Evolutionary conservation across 257 asterid genomes (phyloP), one percentile per base, ranked within the genome.

Genomic region (Haberlea rhodopensis): DNA sequence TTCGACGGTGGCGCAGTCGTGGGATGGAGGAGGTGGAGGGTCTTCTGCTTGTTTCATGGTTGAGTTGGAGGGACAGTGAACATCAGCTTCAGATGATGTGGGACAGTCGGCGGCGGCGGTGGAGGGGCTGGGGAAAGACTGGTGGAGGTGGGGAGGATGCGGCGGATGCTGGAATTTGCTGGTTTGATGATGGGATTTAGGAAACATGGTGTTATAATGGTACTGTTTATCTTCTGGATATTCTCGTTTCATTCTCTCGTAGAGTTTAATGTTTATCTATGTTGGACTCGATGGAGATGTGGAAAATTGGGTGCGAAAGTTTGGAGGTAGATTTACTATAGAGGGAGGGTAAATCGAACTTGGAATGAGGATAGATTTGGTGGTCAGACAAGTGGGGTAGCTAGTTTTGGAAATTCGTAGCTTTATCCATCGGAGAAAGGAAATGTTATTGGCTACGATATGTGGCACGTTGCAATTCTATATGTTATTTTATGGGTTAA

Each of bases 161-260:
- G 60, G 73, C 6, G 46, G 76, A 22, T 58, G 71, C 11, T 79
- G 76, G 32, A 61, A 71, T 19, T 70, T 77, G 67, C 45, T 78
- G 16, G 69, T 28, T 37, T 76, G 89, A 53, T 73, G 86, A 60
- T 80, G 85, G 66, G 68, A 79, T 63, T 82, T 81, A 53, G 87
- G 76, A 74, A 83, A 80, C 88, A 85, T 84, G 60, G 10, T 66
- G 58, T 31, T 46, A 22, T 20, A 43, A 61, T 69, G 66, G 60
- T 65, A 73, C 3, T 67, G 64, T 23, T 76, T 73, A 25, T 81
- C 87, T 66, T 77, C 79, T 22, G 53, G 69, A 48, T 68, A 67
- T 56, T 80, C 84, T 13, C 85, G 69, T 68, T 86, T 84, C 90
- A 84, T 84, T 29, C 9, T 66, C 22, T 24, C 40, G 40, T n/a